phyloP scores from a whole-genome alignment of 768 basidiomycete species.

The Hemileccinum impolitum region DNA sequence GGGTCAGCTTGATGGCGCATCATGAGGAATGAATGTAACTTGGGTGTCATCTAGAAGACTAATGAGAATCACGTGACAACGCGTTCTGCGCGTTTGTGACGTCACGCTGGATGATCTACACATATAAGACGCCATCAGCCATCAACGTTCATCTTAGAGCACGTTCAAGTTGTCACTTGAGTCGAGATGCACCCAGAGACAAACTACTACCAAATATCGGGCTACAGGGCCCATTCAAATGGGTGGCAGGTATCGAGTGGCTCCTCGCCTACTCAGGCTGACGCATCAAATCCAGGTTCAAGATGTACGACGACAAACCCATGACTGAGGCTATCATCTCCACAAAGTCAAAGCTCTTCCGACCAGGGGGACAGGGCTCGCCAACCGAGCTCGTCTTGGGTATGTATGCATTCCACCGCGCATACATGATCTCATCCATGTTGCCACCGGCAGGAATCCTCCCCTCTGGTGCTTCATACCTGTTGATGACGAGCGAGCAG shows the following conservation, averaged over 20 bases:
- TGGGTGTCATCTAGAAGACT: too few species aligned
- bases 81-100: too few species aligned
- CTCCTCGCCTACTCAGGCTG: neutral
- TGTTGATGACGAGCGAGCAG: constrained; percentile 39
- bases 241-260: constrained; percentile 15
- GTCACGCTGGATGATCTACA: too few species aligned
- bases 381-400: constrained; percentile 45
- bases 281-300: constrained; percentile 21
- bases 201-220: constrained; percentile 29
- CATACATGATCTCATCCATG: neutral
- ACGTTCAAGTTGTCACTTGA: neutral
- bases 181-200: constrained; percentile 11
- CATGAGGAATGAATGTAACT: too few species aligned
- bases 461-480: constrained; percentile 41
- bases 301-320: constrained; percentile 34
- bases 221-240: constrained; percentile 28
- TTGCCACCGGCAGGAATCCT: constrained; percentile 37
- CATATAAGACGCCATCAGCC: too few species aligned
- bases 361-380: constrained; percentile 21
- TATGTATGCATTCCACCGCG: constrained; percentile 8
- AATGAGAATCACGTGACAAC: too few species aligned
- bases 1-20: constrained; percentile 8
- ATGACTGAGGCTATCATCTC: constrained; percentile 29
- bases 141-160: too few species aligned
- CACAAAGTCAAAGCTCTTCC: constrained; percentile 28